These are phyloP conservation scores for Agroathelia rolfsii DNA, from an alignment of 1,284 basidiomycete genomes.

Conservation along the genomic window DNA sequence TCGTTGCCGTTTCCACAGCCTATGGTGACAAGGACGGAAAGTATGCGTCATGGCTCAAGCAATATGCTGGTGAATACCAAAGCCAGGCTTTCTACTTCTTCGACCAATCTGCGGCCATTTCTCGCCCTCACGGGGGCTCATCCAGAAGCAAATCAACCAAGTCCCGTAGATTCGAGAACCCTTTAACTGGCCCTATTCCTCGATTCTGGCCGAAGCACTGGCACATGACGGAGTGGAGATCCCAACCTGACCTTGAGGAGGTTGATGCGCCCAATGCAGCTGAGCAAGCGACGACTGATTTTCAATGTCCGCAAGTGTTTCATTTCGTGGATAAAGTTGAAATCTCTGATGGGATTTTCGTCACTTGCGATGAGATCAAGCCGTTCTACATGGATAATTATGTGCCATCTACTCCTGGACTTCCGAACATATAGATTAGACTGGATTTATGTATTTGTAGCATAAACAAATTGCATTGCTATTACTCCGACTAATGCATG, in stretches of 20 bases:
- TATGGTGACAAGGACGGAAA: constrained; percentile 48
- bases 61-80: constrained; percentile 24
- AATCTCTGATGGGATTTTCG: constrained; percentile 38
- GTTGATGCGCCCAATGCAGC: background rate
- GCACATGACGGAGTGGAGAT: constrained; percentile 1
- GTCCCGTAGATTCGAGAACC: background rate
- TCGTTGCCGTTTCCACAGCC: constrained; percentile 40
- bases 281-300: constrained; percentile 15
- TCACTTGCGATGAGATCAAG: constrained; percentile 34
- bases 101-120: constrained; percentile 31
- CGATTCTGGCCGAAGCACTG: constrained; percentile 5
- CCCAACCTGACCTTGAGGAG: background rate
- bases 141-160: constrained; percentile 6
- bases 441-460: too few species aligned
- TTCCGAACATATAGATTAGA: too few species aligned
- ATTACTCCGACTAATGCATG: too few species aligned
- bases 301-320: constrained; percentile 36
- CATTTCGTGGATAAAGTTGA: constrained; percentile 23
- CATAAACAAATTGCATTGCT: too few species aligned
- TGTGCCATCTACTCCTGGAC: constrained; percentile 2
- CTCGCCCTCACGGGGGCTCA: constrained; percentile 12
- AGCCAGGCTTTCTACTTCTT: constrained; percentile 41
- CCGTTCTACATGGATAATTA: constrained; percentile 25
- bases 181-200: background rate
- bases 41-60: constrained; percentile 35